phyloP scores from a whole-genome alignment of 2,329 filamentous ascomycete genomes.

The Aspergillus versicolor region DNA sequence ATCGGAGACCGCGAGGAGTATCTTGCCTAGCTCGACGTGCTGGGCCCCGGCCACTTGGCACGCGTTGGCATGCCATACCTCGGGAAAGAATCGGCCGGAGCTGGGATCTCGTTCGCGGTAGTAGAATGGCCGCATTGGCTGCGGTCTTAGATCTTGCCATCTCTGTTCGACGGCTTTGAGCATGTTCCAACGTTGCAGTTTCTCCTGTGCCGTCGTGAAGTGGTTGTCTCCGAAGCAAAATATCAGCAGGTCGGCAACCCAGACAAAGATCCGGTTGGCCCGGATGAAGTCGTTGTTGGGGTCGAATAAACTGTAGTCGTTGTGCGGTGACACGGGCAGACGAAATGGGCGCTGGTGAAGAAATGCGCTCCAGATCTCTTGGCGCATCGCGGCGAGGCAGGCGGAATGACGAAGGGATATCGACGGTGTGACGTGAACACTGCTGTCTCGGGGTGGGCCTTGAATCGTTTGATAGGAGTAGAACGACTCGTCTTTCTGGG shows the following conservation, averaged over 20 bases:
- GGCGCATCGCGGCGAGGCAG: slow-evolving; percentile 46
- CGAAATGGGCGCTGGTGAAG: slow-evolving; percentile 47
- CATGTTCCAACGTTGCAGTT: background rate
- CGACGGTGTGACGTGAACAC: slow-evolving; percentile 19
- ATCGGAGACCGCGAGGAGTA: slow-evolving; percentile 58
- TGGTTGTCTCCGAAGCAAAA: slow-evolving; percentile 53
- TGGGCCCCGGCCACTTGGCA: slow-evolving; percentile 60
- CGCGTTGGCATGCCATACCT: slow-evolving; percentile 56
- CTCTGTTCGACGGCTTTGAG: background rate
- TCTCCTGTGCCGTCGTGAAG: background rate
- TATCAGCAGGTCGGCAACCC: slow-evolving; percentile 62
- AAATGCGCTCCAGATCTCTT: slow-evolving; percentile 49
- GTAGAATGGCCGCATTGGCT: slow-evolving; percentile 56
- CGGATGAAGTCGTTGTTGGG: slow-evolving; percentile 54
- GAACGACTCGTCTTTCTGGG: background rate
- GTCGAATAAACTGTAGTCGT: slow-evolving; percentile 53
- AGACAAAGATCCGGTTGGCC: slow-evolving; percentile 61
- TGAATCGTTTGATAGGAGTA: slow-evolving; percentile 16
- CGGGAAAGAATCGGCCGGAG: slow-evolving; percentile 51
- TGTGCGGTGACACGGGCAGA: slow-evolving; percentile 51
- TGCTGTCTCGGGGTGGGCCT: slow-evolving; percentile 10
- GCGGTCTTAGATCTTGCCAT: slow-evolving; percentile 29
- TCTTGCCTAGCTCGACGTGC: slow-evolving; percentile 58
- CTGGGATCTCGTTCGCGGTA: slow-evolving; percentile 37
- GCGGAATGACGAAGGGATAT: slow-evolving; percentile 38